Conservation (phyloP, 176 grass and related monocot species). For the Triticum dicoccoides region DNA sequence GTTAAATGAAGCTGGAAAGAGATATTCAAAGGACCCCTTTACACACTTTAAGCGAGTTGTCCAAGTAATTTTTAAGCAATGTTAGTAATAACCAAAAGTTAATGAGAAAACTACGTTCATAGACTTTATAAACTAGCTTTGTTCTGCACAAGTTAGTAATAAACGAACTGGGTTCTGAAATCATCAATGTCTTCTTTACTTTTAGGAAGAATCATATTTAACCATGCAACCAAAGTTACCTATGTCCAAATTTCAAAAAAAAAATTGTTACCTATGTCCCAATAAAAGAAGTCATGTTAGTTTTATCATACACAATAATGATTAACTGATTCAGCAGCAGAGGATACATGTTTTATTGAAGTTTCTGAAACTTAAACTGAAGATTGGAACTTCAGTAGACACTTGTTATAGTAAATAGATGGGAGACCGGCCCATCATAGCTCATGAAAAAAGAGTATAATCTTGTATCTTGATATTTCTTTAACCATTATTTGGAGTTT, state of each 20-base stretch:
- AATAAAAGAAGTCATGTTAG: background rate
- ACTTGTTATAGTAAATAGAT: background rate
- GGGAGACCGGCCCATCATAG: background rate
- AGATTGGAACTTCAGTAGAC: background rate
- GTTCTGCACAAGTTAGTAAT: conserved; percentile 1
- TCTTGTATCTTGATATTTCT: no score
- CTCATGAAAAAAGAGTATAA: background rate
- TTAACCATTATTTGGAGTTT: background rate
- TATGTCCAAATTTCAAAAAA: background rate
- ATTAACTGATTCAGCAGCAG: background rate
- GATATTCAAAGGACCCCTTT: background rate
- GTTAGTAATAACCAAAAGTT: background rate
- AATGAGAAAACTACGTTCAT: background rate
- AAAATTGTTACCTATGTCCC: background rate
- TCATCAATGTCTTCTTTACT: background rate
- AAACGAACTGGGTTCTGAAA: background rate
- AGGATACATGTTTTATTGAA: background rate
- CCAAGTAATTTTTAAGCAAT: background rate
- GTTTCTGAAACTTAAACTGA: background rate
- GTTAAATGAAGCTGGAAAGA: background rate
- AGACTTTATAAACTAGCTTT: conserved; percentile 7
- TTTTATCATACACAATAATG: background rate
- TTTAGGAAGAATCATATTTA: background rate
- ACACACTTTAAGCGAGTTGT: background rate
- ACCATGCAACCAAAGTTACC: background rate